Percentiles rank a stretch among this genome's conserved stretches.
These are phyloP conservation scores for Peterozyma xylosa DNA, from an alignment of 805 yeast genomes.

Conservation along the genomic window DNA sequence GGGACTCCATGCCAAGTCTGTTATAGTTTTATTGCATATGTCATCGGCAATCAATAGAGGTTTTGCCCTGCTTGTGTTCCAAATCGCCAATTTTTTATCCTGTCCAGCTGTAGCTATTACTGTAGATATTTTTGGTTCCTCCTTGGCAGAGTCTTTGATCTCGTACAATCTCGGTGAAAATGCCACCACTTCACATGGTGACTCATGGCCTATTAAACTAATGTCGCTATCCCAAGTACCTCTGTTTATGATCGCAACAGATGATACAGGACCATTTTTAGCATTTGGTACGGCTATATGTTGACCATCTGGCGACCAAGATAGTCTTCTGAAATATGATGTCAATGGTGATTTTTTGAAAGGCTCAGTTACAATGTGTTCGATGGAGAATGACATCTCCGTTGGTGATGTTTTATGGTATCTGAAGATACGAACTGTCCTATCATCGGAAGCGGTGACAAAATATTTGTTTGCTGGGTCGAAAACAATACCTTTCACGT, in stretches of 20 bases:
- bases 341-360: conserved; percentile 86
- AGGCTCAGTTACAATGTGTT: conserved; percentile 76
- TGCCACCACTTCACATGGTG: conserved; percentile 75
- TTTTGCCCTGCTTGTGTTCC: conserved; percentile 73
- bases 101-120: conserved; percentile 95
- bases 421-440: conserved; percentile 82
- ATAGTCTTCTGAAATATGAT: conserved; percentile 76
- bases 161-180: conserved; percentile 67
- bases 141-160: conserved; percentile 14
- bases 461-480: conserved; percentile 98
- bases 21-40: conserved; percentile 67
- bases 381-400: conserved; percentile 80
- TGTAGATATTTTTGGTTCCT: conserved; percentile 35
- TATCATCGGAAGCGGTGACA: conserved; percentile 94
- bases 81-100: conserved; percentile 78
- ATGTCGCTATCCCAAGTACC: conserved; percentile 76
- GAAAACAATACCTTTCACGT: conserved; percentile 93
- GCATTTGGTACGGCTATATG: conserved; percentile 83
- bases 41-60: conserved; percentile 81
- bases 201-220: conserved; percentile 74
- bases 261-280: conserved; percentile 72
- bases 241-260: conserved; percentile 66
- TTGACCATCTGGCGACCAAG: conserved; percentile 93
- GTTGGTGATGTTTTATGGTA: conserved; percentile 64
- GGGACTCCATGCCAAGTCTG: conserved; percentile 87